Conservation (phyloP, 139 green algal genomes). For the Nannochloris sp. region DNA sequence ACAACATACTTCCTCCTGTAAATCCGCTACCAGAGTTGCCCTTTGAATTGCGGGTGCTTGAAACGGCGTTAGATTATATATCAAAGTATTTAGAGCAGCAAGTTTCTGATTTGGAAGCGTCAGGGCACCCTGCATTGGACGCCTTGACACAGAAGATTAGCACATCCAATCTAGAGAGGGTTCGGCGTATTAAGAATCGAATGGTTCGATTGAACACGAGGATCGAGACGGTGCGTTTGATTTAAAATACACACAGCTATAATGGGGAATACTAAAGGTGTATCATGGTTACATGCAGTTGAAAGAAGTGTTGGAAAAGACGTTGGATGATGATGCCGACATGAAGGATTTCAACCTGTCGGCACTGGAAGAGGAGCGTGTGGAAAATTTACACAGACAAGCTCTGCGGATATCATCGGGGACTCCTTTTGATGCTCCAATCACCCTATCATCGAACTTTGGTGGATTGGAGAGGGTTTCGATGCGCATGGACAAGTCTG, state of each 20-base stretch:
- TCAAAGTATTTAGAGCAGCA: conserved; percentile 50
- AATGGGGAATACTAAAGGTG: too few relatives aligned
- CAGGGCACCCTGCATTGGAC: conserved; percentile 71
- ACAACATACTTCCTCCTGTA: not conserved
- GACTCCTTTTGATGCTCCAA: conserved; percentile 15
- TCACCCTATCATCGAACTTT: not conserved
- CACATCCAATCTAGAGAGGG: conserved; percentile 70
- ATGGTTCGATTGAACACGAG: conserved; percentile 26
- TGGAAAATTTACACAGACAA: conserved; percentile 4
- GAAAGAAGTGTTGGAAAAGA: conserved; percentile 45
- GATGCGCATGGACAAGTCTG: not conserved
- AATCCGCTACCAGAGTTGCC: conserved; percentile 18
- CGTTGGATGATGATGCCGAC: conserved; percentile 48
- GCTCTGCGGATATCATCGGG: not conserved
- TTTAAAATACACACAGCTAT: too few relatives aligned
- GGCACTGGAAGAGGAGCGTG: conserved; percentile 16
- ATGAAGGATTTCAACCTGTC: conserved; percentile 52
- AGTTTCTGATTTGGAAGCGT: conserved; percentile 62
- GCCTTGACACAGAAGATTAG: conserved; percentile 66
- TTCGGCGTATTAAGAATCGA: conserved; percentile 72
- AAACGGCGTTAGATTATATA: conserved; percentile 32
- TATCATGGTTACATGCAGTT: not conserved
- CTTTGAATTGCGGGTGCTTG: conserved; percentile 41
- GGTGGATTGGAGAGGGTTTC: not conserved
- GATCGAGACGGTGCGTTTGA: conserved; percentile 19